Base-by-base conservation (phyloP, 2,329 filamentous ascomycete genomes). In the Venturia aucupariae region DNA sequence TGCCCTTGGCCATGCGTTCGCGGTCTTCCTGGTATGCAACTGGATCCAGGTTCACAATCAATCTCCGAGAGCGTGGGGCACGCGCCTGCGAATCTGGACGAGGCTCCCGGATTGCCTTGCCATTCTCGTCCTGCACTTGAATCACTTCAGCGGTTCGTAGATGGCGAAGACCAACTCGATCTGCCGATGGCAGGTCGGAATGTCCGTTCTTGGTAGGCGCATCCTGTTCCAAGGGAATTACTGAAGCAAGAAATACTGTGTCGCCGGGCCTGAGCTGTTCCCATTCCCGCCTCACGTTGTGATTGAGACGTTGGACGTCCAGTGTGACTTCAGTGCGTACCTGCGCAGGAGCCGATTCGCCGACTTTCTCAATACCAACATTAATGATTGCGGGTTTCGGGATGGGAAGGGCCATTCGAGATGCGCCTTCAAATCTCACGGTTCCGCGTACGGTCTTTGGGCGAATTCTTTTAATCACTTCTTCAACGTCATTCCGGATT, bases 391-490 rank as follows among this genome's bases (percentile, higher is more conserved):
- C 88, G 67, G 92, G 90, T 70, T 90, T 94, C 22, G 85, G 82
- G 66, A 97, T 94, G 0, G 90, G 88, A 63, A 97, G 81, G 2
- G 92, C 92, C 92, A 97, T 96, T 70, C 86, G 91, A 2, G 93
- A 95, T 70, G 90, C 92, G 0, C 94, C 93, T 15, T 88, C 81
- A 72, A 97, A 97, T 5, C 78, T 81, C 0, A 81, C 77, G 46
- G 84, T 87, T 67, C 86, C 84, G 48, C 82, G 82, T 65, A 81
- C 82, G 27, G 78, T 72, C 68, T 87, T 85, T 1, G 93, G 92
- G 68, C 88, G 86, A 66, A 99, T 78, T 57, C 91, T 86, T 71
- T 89, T 90, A 61, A 97, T 73, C 7, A 89, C 86, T 60, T 90
- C 85, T 72, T 96, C 91, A 65, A 99, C 86, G 72, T 99, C 91